Percentiles rank a stretch among this genome's conserved stretches.
Conservation (phyloP, 164 flowering plant species). For the Pachysandra terminalis region DNA sequence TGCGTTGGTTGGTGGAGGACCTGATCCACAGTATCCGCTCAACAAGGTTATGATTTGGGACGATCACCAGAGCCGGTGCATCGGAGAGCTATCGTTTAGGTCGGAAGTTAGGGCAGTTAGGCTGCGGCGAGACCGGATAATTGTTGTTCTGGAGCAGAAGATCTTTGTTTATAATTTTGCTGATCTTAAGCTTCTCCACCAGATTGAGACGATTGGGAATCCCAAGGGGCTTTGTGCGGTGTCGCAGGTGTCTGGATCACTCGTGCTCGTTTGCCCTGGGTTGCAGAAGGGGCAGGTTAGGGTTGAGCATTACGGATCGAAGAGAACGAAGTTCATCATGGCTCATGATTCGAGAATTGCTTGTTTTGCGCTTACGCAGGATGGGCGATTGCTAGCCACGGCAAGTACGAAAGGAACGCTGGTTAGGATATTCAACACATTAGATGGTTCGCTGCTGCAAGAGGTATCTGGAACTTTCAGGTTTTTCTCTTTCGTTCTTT, state of each 20-base stretch:
- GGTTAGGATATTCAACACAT: slow-evolving; percentile 64
- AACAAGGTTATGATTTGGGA: slow-evolving; percentile 75
- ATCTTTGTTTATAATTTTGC: slow-evolving; percentile 63
- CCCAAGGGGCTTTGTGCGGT: slow-evolving; percentile 76
- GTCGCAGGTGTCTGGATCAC: slow-evolving; percentile 40
- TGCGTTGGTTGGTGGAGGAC: slow-evolving; percentile 66
- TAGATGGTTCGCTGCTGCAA: slow-evolving; percentile 67
- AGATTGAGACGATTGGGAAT: slow-evolving; percentile 72
- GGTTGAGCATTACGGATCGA: slow-evolving; percentile 66
- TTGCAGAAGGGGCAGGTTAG: slow-evolving; percentile 78
- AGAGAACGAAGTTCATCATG: slow-evolving; percentile 56
- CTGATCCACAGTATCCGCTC: slow-evolving; percentile 50
- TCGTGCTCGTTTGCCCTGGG: slow-evolving; percentile 71
- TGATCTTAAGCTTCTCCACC: slow-evolving; percentile 64
- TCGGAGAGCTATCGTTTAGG: slow-evolving; percentile 73
- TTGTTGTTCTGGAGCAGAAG: slow-evolving; percentile 62
- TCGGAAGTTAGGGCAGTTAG: slow-evolving; percentile 63
- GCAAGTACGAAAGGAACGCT: slow-evolving; percentile 83
- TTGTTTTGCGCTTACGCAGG: slow-evolving; percentile 57
- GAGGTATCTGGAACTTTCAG: slow-evolving; percentile 49
- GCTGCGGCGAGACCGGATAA: slow-evolving; percentile 60
- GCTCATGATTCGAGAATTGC: slow-evolving; percentile 79
- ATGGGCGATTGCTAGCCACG: slow-evolving; percentile 69
- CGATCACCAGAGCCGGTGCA: slow-evolving; percentile 53
- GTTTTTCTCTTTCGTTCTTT: background rate